Percentiles rank a stretch among this genome's conserved stretches.
phyloP scores from a whole-genome alignment of 352 stramenopile genomes.

The Phytopythium ostracodes region DNA sequence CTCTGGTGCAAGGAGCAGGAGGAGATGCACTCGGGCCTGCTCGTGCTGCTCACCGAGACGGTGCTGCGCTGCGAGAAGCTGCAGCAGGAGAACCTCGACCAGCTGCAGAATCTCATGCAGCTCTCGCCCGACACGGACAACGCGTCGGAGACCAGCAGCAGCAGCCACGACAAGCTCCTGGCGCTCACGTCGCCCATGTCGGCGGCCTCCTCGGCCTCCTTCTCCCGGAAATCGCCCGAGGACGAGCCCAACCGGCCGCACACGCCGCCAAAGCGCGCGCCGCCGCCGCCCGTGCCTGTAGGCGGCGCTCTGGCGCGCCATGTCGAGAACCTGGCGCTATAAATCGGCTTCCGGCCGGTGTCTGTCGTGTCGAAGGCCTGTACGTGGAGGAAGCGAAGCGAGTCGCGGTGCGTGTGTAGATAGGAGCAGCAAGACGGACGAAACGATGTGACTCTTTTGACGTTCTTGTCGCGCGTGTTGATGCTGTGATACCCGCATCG shows the following conservation, averaged over 20 bases:
- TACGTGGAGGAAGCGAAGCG: too few species aligned
- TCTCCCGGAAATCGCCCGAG: slow-evolving; percentile 2
- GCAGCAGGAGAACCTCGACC: slow-evolving; percentile 79
- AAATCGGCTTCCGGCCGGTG: not conserved
- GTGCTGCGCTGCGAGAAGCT: slow-evolving; percentile 76
- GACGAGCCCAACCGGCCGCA: not conserved
- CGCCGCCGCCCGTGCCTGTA: slow-evolving; percentile 1
- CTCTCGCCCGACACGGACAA: slow-evolving; percentile 28
- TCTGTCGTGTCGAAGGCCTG: too few species aligned
- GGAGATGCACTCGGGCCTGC: slow-evolving; percentile 81
- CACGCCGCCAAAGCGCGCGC: slow-evolving; percentile 1
- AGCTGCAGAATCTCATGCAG: slow-evolving; percentile 84
- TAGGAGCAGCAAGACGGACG: too few species aligned
- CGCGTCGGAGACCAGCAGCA: slow-evolving; percentile 11
- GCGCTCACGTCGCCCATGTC: slow-evolving; percentile 12
- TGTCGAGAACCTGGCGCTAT: slow-evolving; percentile 1
- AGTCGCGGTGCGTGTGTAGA: too few species aligned
- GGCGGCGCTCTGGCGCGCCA: not conserved
- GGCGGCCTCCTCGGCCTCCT: not conserved
- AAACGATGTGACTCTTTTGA: too few species aligned
- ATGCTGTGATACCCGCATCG: too few species aligned
- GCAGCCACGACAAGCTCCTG: slow-evolving; percentile 5
- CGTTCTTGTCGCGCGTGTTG: too few species aligned
- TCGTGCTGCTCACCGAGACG: slow-evolving; percentile 79
- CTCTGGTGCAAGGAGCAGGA: slow-evolving; percentile 77